Base-by-base conservation (phyloP, 352 stramenopile species). In the Pelagophyceae sp. region DNA sequence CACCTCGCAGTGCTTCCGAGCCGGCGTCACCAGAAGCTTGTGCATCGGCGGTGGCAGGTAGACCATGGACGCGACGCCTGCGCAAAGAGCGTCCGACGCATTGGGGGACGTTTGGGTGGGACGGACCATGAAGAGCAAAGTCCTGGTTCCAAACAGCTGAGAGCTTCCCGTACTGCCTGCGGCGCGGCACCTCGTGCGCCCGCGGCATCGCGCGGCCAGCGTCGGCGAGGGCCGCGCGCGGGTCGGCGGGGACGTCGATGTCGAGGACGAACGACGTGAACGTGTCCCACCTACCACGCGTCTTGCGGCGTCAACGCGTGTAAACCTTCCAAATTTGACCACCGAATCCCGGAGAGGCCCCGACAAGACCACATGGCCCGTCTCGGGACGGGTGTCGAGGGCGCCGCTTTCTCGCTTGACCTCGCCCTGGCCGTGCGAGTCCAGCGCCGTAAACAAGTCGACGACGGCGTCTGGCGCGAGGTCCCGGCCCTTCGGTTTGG, bases 1-100 rank as follows among this genome's bases (percentile, higher is more conserved):
- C 23, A 71, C 6, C 29, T 71, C 61, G 3, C 3, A 3, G 61
- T 54, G 20, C 17, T 31, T 37, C 5, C 67, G 15, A 11, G 15
- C 35, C 67, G 67, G 67, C 2, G 58, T 25, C 2, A 31, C 67
- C 1, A 58, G 35, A 5, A 74, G 5, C 3, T 31, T 17, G 38
- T 74, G 67, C 35, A 74, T 51, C 23, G 67, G 67, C 27, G 38
- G 23, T n/a, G 67, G 67, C 15, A 74, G 33, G 67, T 74, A 74
- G 33, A 51, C 64, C 20, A 72, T 15, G 17, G 25, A 11, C 25
- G 11, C 60, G 25, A 67, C 60, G 31, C 60, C 31, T 35, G 5
- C 60, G 37, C 61, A 71, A 71, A 15, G 23, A 65, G n/a, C 58
- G 17, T 25, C 58, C 20, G 23, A 65, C 29, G 5, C 2, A 33